Base-by-base conservation (phyloP, 139 green algal species). In the Yamagishiella unicocca region DNA sequence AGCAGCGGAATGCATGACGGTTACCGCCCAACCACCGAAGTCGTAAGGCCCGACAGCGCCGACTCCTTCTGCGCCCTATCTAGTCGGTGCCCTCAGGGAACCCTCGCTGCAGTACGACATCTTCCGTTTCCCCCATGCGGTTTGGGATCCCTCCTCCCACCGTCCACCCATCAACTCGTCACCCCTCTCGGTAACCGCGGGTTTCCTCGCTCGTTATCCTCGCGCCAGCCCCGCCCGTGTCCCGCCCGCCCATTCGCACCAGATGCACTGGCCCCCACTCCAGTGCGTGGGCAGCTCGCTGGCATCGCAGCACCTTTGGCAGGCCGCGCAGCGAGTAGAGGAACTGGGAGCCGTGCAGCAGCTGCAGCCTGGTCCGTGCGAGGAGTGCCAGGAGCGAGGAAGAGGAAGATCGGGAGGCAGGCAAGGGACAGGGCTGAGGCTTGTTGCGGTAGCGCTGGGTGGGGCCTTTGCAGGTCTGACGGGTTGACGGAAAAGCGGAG, bases 361-460 rank as follows among this genome's bases (percentile, higher is more conserved):
- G 72, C 58, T 92, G 88, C 14, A 92, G n/a, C 62, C 89, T 92
- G 84, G 1, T n/a, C n/a, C n/a, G n/a, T n/a, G n/a, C n/a, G n/a
- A n/a, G n/a, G n/a, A n/a, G n/a, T 9, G 37, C 9, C 37, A 33
- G 17, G 78, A 17, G 19, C 2, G 25, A 29, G 54, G 53, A 37
- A 62, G 7, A n/a, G 62, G 62, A 5, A 24, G 62, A 7, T 38
- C 12, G 19, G 31, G 19, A 5, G 10, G 38, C 19, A 21, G 4
- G 2, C 62, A 71, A 2, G 38, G 2, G 62, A 19, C 24, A 70
- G 62, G 2, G 24, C 22, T 25, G 61, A 35, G 12, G 24, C 62
- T 71, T 27, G 62, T n/a, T 40, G 62, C n/a, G n/a, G n/a, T n/a
- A n/a, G n/a, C n/a, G n/a, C n/a, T n/a, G n/a, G n/a, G n/a, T n/a